Base-by-base conservation (phyloP, 768 basidiomycete species). In the Daedaleopsis sinensis region DNA sequence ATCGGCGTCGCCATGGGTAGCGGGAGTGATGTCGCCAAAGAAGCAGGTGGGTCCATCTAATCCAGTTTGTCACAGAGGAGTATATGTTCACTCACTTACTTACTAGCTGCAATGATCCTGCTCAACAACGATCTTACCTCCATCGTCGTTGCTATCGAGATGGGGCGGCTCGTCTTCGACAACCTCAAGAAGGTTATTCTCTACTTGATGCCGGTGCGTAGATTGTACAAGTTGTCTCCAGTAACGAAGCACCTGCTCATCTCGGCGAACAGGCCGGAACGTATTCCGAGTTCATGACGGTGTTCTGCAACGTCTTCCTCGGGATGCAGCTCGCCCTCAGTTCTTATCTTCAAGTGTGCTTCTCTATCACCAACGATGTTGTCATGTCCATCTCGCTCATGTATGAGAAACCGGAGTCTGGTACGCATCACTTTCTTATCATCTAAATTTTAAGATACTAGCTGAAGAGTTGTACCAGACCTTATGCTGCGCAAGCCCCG, bases 111-210 rank as follows among this genome's bases (percentile, higher is more conserved):
- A 7, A 86, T 87, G 66, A 79, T 89, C 56, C 80, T 89, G 16
- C 77, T 90, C 16, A 78, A 87, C 52, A 83, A 87, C 58, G 85
- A 87, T 68, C 87, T 90, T 65, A 82, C 85, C 1, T 83, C 85
- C 1, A 88, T 89, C 61, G 78, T 85, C 52, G 79, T 79, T 47
- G 88, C 84, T 1, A 82, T 89, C 65, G 79, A 86, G 70, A 86
- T 87, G 70, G 88, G 88, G 42, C 83, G 85, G 39, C 76, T 87
- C 15, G 82, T 84, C 18, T 88, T 83, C 66, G 86, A 87, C 68
- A 89, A 89, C 65, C 74, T 89, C 37, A 80, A 83, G 76, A 83
- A 86, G 75, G 74, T 80, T 16, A 78, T 80, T 6, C 62, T 84
- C n/a, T 82, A 83, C 56, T 72, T 83, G 15, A 84, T 86, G 79